Evolutionary conservation across 208 protist genomes (phyloP).

Genomic region (Perkinsela sp.): DNA sequence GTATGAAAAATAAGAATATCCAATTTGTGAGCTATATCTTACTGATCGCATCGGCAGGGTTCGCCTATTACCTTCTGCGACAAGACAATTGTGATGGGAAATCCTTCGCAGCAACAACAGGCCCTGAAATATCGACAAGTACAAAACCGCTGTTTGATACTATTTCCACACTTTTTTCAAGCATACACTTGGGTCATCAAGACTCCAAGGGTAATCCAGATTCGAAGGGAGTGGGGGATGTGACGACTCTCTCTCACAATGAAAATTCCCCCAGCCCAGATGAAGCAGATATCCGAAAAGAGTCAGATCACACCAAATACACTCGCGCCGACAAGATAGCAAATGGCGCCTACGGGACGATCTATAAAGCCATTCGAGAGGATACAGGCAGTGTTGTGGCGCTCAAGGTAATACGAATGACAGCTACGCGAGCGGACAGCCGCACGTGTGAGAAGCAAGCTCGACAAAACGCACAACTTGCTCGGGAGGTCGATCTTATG

Average conservation of each 20-base stretch:
- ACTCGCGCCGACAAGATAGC: not conserved
- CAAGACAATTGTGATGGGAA: no score
- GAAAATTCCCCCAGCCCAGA: not conserved
- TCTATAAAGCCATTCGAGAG: not conserved
- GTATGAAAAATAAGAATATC: no score
- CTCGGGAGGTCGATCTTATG: not conserved
- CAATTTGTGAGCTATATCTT: no score
- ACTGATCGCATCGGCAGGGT: no score
- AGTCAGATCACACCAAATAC: not conserved
- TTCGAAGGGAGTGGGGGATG: no score
- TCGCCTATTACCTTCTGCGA: no score
- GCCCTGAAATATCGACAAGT: no score
- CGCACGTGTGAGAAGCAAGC: not conserved
- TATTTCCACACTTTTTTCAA: not conserved
- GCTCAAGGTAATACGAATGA: conserved; percentile 1
- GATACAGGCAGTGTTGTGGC: conserved; percentile 1
- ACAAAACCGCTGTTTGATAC: not conserved
- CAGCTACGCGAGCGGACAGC: not conserved
- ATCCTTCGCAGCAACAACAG: no score
- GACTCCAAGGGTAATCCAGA: no score
- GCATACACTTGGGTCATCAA: not conserved
- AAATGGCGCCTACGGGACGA: not conserved
- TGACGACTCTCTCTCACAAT: no score
- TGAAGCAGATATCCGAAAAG: not conserved
- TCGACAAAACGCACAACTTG: not conserved